Percentiles rank a stretch among this genome's conserved stretches.
phyloP scores from a whole-genome alignment of 257 asterid species.

The Cinchona pubescens region DNA sequence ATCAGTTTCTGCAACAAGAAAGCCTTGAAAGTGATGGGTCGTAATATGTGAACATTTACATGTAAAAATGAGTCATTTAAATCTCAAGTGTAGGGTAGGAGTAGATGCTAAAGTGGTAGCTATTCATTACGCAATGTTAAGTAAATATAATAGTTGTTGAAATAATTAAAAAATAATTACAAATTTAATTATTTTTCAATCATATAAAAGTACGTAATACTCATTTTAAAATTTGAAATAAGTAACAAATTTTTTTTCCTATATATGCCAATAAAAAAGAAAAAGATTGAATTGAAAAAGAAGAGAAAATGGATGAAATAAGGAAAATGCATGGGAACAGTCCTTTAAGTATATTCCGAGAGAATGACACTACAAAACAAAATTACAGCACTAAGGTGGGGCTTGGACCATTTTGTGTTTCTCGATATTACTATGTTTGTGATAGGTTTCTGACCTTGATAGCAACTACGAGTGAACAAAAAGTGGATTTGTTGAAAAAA shows the following conservation, averaged over 20 bases:
- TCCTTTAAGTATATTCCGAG: not conserved
- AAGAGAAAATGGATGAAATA: not conserved
- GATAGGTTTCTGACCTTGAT: constrained; percentile 13
- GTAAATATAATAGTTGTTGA: too few relatives aligned
- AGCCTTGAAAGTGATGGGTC: constrained; percentile 17
- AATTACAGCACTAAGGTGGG: not conserved
- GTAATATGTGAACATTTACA: not conserved
- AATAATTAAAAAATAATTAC: too few relatives aligned
- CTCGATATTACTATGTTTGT: constrained; percentile 2
- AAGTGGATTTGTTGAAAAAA: not conserved
- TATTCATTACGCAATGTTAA: too few relatives aligned
- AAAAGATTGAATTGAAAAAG: not conserved
- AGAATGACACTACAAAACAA: not conserved
- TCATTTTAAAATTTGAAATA: too few relatives aligned
- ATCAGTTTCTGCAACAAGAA: not conserved
- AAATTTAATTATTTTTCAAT: too few relatives aligned
- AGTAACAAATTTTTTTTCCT: too few relatives aligned
- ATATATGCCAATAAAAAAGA: not conserved
- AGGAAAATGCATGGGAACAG: not conserved
- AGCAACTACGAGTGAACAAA: not conserved
- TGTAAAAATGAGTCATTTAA: constrained; percentile 4
- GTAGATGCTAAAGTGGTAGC: too few relatives aligned
- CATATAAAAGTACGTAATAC: too few relatives aligned
- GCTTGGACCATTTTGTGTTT: constrained; percentile 8
- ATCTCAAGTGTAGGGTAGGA: not conserved